Base-by-base conservation (phyloP, 2,329 filamentous ascomycete genomes). In the Ophiostoma quercus region DNA sequence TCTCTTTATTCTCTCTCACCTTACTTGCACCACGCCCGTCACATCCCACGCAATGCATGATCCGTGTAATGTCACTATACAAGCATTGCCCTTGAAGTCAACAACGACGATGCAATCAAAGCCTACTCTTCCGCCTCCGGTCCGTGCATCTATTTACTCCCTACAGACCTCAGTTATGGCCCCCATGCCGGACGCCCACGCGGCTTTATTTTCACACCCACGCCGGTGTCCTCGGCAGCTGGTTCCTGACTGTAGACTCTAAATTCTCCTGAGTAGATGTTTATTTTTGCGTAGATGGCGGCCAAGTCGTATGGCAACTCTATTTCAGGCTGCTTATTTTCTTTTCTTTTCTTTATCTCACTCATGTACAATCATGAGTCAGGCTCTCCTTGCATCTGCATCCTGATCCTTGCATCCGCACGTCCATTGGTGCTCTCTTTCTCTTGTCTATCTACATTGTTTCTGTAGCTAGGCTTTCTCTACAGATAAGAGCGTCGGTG, bases 151-250 rank as follows among this genome's bases (percentile, higher is more conserved):
- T 34, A 34, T 34, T 8, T 34, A 34, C 8, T n/a, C 22, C 19
- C 5, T 22, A 22, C 47, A 6, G 32, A 2, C 57, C 2, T 19
- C 57, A 19, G 32, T 6, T 8, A 34, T 32, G 25, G 22, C 25
- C 25, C 57, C 57, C 25, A 62, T 62, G 57, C 25, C 19, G n/a
- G 8, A 16, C 57, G 57, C 57, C 57, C 57, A 62, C 57, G 57
- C 57, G 25, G 57, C 57, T 16, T 62, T 51, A 19, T 22, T 51
- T 16, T 25, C 25, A 32, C 12, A 19, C 57, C 57, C 57, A 62
- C 57, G 57, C 57, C 54, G 54, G n/a, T 60, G 54, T 22, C 54
- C 3, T 60, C 22, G 54, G 54, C 25, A 29, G 25, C 54, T 29
- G 54, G 54, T 14, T 60, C n/a, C 25, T 29, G 54, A 51, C 3